Base-by-base conservation (phyloP, 2,329 filamentous ascomycete genomes). In the Alternaria gaisen region DNA sequence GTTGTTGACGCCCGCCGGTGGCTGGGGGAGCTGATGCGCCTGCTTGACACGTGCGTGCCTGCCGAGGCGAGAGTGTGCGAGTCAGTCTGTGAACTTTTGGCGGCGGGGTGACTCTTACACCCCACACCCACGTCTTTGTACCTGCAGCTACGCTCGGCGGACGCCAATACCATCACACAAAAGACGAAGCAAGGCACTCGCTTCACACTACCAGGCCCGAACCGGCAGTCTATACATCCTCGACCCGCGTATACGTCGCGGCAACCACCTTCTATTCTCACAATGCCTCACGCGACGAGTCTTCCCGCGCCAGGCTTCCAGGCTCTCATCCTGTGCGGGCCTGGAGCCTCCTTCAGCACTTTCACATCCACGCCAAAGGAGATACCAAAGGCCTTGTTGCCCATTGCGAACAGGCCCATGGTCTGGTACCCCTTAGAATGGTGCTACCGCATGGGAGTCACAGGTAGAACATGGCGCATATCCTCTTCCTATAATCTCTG, bases 341-440 rank as follows among this genome's bases (percentile, higher is more conserved):
- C 92, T 24, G 92, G 92, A 56, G 91, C 90, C 9, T 93, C 90
- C 0, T 90, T 95, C 68, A 89, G 90, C 46, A 94, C 92, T 1
- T 94, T 95, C 76, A 94, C 91, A 2, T 89, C 91, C 3, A 92
- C 90, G 63, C 90, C 91, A 5, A 88, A 91, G 79, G 90, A 94
- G 74, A 89, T 91, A 63, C 91, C 92, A 10, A 95, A 95, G 80
- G 91, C 92, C 10, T 85, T 95, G 22, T 81, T 95, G 8, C 92
- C 92, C 6, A 91, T 95, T 61, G 92, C 92, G 36, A 95, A 95
- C 77, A 82, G 92, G 68, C 92, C 92, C 1, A 95, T 95, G 92
- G 90, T 95, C 46, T 94, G 92, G 91, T 95, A 95, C 77, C 90
- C 92, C 6, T 86, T 95, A 41, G 91, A 94, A 72, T 94, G 92